Evolutionary conservation across 495 filamentous ascomycete species (phyloP), one percentile per base, ranked within the genome.

Genomic region (Wilcoxina mikolae): DNA sequence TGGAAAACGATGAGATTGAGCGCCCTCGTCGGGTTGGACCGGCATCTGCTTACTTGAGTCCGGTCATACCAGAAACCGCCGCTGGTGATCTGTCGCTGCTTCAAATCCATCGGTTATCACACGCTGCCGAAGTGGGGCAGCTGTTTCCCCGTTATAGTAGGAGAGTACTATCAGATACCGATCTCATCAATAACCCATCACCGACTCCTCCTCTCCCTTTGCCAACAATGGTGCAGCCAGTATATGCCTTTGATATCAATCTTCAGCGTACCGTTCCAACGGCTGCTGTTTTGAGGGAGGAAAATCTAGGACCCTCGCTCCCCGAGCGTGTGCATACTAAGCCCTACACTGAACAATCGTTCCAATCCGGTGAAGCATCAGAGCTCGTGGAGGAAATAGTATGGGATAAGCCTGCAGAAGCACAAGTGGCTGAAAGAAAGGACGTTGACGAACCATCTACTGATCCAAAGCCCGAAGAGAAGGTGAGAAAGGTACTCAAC

Each of bases 61-160:
- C 35, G 3, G 35, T 39, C 1, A 39, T 39, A 12, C 46, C 57
- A 3, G 61, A 64, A 54, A 48, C 61, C 17, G 29, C 54, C 4
- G 51, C 53, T 31, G 63, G 59, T 24, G 63, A 66, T 50, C 58
- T 66, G 22, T 62, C 63, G 4, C 54, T 66, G 24, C 57, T 66
- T 33, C 56, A 66, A 12, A 60, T 60, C 1, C 64, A 66, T 35
- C 53, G 64, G 2, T 56, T 66, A 22, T 66, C 64, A 20, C 64
- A 66, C 22, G 64, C 64, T 31, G 64, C 64, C 33, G 64, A 66
- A 49, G 64, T 66, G 46, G 64, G 64, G 3, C 64, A 66, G 52
- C 53, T 66, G 31, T 42, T 64, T 20, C 61, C 61, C 31, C 61
- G 61, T n/a, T 29, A 45, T 53, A 51, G 7, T 26, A 17, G 50